These are phyloP conservation scores for Candida chauliodis DNA, from an alignment of 805 yeast genomes.

Conservation along the genomic window DNA sequence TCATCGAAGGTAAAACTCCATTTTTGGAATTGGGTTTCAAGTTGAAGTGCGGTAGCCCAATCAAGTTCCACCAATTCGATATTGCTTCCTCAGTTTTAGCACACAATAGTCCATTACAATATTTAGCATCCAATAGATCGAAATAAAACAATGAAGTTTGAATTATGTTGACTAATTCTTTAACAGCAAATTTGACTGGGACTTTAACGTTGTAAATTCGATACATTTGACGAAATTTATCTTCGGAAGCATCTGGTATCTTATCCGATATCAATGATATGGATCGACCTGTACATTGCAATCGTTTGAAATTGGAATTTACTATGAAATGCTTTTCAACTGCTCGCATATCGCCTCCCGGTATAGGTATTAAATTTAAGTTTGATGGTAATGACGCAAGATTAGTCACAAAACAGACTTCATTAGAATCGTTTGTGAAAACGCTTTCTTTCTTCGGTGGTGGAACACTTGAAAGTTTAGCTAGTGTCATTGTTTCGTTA, in stretches of 20 bases:
- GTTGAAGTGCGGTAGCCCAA: slow-evolving; percentile 53
- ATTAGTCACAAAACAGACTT: slow-evolving; percentile 69
- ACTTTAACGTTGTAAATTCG: slow-evolving; percentile 49
- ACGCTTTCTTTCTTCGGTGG: neutral
- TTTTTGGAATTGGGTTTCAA: slow-evolving; percentile 43
- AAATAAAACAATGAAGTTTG: slow-evolving; percentile 80
- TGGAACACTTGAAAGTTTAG: slow-evolving; percentile 2
- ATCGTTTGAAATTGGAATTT: slow-evolving; percentile 70
- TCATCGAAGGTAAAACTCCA: slow-evolving; percentile 57
- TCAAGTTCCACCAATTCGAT: slow-evolving; percentile 73
- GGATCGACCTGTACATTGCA: slow-evolving; percentile 84
- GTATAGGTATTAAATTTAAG: slow-evolving; percentile 66
- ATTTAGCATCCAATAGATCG: slow-evolving; percentile 61
- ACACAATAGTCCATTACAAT: slow-evolving; percentile 84
- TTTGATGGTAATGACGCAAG: slow-evolving; percentile 76
- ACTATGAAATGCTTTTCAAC: slow-evolving; percentile 60
- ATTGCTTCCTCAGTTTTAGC: slow-evolving; percentile 71
- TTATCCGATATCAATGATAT: slow-evolving; percentile 60
- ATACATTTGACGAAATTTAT: slow-evolving; percentile 76
- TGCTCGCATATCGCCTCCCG: slow-evolving; percentile 50
- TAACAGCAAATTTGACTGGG: slow-evolving; percentile 61
- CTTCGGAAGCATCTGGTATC: slow-evolving; percentile 75
- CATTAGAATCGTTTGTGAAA: slow-evolving; percentile 11
- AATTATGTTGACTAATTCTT: slow-evolving; percentile 67
- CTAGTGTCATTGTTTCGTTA: slow-evolving; percentile 1